Conservation (phyloP, 2,329 filamentous ascomycete species). For the Fusarium anthophilum region DNA sequence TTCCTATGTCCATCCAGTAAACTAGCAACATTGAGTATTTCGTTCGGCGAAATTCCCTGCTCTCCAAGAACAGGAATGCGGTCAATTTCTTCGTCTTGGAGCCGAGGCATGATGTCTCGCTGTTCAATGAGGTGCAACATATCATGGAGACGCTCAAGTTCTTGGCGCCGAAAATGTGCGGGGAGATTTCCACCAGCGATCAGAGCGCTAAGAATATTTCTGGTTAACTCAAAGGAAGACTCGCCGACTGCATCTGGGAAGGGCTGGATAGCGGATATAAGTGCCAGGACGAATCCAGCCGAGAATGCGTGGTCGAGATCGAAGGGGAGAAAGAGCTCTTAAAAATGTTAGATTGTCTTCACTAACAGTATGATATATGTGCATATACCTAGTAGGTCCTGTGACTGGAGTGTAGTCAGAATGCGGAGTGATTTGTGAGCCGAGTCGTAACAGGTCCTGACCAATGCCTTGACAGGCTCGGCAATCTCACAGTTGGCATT, state of each 20-base stretch:
- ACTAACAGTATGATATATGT: accelerated
- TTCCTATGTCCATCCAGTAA: not conserved
- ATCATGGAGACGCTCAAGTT: not conserved
- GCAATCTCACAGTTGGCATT: not conserved
- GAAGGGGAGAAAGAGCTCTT: not conserved
- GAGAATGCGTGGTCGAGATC: not conserved
- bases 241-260: not conserved
- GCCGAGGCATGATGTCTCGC: not conserved
- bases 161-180: not conserved
- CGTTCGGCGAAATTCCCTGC: not conserved
- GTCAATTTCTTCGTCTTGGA: not conserved
- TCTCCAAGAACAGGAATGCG: not conserved
- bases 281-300: not conserved
- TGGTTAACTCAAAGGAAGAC: not conserved
- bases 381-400: not conserved
- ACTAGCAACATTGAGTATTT: not conserved
- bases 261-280: not conserved
- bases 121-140: not conserved
- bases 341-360: accelerated
- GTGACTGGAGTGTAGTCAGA: not conserved
- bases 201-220: not conserved
- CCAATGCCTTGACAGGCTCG: not conserved
- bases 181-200: not conserved
- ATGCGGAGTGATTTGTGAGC: not conserved
- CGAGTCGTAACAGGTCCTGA: not conserved